A percentile compares a stretch with the other conserved stretches of the same genome.
Evolutionary conservation across 495 filamentous ascomycete species (phyloP).

Genomic region (Barbatosphaeria neglecta): DNA sequence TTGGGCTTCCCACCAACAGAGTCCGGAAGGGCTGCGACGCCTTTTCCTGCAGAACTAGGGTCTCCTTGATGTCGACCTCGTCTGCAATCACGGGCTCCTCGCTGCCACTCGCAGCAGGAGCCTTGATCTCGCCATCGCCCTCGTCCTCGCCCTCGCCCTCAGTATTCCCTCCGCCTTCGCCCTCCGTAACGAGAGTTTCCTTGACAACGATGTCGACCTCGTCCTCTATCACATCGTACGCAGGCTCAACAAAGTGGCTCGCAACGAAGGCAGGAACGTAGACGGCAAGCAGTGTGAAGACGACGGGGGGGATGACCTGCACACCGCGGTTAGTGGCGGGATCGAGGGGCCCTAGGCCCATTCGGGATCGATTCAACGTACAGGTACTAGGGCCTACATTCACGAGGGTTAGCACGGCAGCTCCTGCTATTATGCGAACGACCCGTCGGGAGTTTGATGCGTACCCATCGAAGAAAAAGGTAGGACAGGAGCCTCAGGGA

Average conservation of each 20-base stretch:
- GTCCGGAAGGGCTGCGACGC: slow-evolving; percentile 37
- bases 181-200: slow-evolving; percentile 29
- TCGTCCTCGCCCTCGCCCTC: slow-evolving; percentile 11
- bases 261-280: slow-evolving; percentile 61
- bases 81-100: slow-evolving; percentile 24
- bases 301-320: slow-evolving; percentile 48
- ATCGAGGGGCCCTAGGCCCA: background rate
- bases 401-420: slow-evolving; percentile 5
- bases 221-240: slow-evolving; percentile 49
- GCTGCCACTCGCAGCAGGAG: background rate
- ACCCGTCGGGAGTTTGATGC: slow-evolving; percentile 9
- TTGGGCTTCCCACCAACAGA: slow-evolving; percentile 67
- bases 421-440: no score
- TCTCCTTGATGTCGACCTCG: slow-evolving; percentile 40
- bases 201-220: slow-evolving; percentile 48
- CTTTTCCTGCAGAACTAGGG: slow-evolving; percentile 29
- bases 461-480: slow-evolving; percentile 82
- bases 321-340: slow-evolving; percentile 5
- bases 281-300: slow-evolving; percentile 59
- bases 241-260: slow-evolving; percentile 42
- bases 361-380: slow-evolving; percentile 11
- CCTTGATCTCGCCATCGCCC: no score
- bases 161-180: slow-evolving; percentile 10
- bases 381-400: slow-evolving; percentile 17
- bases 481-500: slow-evolving; percentile 50